These are phyloP conservation scores for Anethum foeniculum DNA, from an alignment of 140 eudicot genomes.

Conservation along the genomic window DNA sequence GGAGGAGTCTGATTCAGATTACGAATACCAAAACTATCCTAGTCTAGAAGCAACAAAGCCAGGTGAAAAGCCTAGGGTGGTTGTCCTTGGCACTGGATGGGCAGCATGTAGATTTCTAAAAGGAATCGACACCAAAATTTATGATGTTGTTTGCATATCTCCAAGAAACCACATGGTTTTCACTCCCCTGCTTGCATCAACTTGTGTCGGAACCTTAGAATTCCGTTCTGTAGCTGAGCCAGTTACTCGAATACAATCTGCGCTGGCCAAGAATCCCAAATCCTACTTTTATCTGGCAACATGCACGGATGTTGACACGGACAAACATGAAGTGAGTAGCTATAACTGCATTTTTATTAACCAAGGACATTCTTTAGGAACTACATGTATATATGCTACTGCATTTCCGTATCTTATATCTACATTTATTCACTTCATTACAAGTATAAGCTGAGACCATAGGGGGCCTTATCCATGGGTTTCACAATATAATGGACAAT, in stretches of 20 bases:
- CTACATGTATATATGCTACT: not conserved
- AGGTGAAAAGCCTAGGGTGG: constrained; percentile 85
- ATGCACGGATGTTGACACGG: constrained; percentile 61
- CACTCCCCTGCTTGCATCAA: constrained; percentile 91
- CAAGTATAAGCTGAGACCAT: no score
- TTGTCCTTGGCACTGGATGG: constrained; percentile 95
- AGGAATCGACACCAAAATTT: constrained; percentile 62
- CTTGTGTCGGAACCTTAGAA: constrained; percentile 93
- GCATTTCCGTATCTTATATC: not conserved
- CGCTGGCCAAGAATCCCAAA: constrained; percentile 68
- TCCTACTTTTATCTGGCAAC: constrained; percentile 72
- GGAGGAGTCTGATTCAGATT: constrained; percentile 42
- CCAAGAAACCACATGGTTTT: constrained; percentile 98
- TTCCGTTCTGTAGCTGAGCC: constrained; percentile 95
- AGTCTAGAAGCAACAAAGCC: constrained; percentile 76
- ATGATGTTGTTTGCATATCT: constrained; percentile 80
- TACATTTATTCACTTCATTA: no score
- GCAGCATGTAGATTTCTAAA: constrained; percentile 90
- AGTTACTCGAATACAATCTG: constrained; percentile 60
- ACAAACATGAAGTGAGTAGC: constrained; percentile 70
- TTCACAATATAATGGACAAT: no score
- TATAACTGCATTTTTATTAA: not conserved
- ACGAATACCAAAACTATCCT: constrained; percentile 37
- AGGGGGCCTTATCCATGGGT: no score
- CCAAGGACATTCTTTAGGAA: not conserved